Evolutionary conservation across 495 filamentous ascomycete genomes (phyloP).

Genomic region (Bathelium albidoporum): DNA sequence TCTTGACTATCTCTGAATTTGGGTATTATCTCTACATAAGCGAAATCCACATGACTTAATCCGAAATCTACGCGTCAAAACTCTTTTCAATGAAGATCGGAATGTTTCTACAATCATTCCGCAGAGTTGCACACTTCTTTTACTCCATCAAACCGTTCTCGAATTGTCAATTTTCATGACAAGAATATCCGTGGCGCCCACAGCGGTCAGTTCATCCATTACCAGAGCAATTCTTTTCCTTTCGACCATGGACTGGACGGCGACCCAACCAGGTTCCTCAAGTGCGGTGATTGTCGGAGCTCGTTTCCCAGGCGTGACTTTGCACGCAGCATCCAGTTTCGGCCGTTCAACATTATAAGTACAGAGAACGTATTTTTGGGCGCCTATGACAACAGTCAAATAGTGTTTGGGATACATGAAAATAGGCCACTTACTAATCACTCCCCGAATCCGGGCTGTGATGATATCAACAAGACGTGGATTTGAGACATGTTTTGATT

Average conservation of each 20-base stretch:
- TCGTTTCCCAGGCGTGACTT: conserved; percentile 87
- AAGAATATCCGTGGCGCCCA: conserved; percentile 81
- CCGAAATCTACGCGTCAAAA: not conserved
- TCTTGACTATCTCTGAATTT: too few relatives aligned
- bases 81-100: not conserved
- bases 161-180: conserved; percentile 84
- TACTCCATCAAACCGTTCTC: conserved; percentile 40
- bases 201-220: conserved; percentile 76
- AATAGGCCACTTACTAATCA: conserved; percentile 56
- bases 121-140: too few relatives aligned
- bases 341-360: conserved; percentile 82
- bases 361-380: conserved; percentile 87
- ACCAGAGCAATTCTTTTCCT: conserved; percentile 77
- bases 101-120: not conserved
- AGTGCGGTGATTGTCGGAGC: conserved; percentile 82
- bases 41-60: not conserved
- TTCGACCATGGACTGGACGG: conserved; percentile 87
- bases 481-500: conserved; percentile 77
- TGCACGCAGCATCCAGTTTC: conserved; percentile 53
- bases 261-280: conserved; percentile 86
- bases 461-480: conserved; percentile 69
- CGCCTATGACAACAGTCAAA: conserved; percentile 39
- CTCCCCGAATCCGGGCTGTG: conserved; percentile 70
- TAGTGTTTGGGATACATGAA: not conserved
- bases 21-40: too few relatives aligned